These are phyloP conservation scores for Colletotrichum zoysiae DNA, from an alignment of 2,329 filamentous ascomycete species.

Conservation along the genomic window DNA sequence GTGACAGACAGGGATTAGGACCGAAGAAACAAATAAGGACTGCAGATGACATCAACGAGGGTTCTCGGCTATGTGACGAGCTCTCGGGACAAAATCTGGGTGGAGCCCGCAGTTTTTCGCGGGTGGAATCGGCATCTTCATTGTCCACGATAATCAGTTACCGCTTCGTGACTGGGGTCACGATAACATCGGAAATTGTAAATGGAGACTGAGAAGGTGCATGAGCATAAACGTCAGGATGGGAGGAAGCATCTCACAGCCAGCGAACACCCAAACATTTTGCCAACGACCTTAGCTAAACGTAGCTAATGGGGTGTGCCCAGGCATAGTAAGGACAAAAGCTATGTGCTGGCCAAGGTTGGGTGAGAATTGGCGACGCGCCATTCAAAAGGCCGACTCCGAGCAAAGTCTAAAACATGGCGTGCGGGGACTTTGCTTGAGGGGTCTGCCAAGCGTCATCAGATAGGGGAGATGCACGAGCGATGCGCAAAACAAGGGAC, in stretches of 20 bases:
- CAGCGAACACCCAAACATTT: conserved; percentile 7
- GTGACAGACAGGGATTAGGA: conserved; percentile 2
- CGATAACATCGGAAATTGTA: not conserved
- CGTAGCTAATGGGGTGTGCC: conserved; percentile 5
- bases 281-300: not conserved
- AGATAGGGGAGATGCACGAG: conserved; percentile 15
- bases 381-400: conserved; percentile 15
- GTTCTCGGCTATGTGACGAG: conserved; percentile 41
- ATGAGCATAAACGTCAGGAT: not conserved
- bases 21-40: conserved; percentile 9
- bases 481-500: conserved; percentile 23
- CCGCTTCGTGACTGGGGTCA: conserved; percentile 15
- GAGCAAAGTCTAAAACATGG: conserved; percentile 8
- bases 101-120: conserved; percentile 33
- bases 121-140: conserved; percentile 36
- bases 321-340: not conserved
- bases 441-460: conserved; percentile 10
- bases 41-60: conserved; percentile 40
- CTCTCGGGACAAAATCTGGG: conserved; percentile 31
- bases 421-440: conserved; percentile 25
- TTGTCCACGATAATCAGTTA: conserved; percentile 18
- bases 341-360: not conserved
- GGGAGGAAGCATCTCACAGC: not conserved
- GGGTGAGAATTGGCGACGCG: not conserved
- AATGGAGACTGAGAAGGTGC: not conserved